Percentiles rank a stretch among this genome's conserved stretches.
Evolutionary conservation across 306 rosid genomes (phyloP).

Genomic region (Styphnolobium japonicum): DNA sequence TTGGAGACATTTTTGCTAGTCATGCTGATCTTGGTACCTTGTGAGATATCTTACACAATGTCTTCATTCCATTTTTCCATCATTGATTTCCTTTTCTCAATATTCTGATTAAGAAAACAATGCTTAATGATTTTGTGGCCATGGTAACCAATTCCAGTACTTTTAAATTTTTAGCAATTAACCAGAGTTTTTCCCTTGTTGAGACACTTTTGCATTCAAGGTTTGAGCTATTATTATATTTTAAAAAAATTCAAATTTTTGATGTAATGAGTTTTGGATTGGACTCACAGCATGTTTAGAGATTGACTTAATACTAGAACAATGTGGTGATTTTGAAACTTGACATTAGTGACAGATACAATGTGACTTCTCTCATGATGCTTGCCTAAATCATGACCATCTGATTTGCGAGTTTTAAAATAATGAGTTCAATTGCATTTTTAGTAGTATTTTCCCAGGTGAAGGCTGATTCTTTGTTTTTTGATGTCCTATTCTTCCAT

Average conservation of each 20-base stretch:
- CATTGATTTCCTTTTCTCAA: constrained; percentile 5
- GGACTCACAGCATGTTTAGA: not conserved
- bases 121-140: not conserved
- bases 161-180: not conserved
- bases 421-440: not conserved
- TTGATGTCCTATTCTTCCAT: not conserved
- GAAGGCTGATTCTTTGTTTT: not conserved
- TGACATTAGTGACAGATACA: too few species aligned
- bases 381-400: not conserved
- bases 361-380: not conserved
- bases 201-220: not conserved
- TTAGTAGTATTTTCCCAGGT: not conserved
- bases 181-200: not conserved
- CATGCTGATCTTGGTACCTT: constrained; percentile 57
- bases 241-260: not conserved
- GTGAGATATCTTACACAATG: constrained; percentile 52
- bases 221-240: not conserved
- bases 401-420: not conserved
- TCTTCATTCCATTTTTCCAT: not conserved
- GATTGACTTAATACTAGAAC: not conserved
- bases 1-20: constrained; percentile 65
- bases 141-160: not conserved
- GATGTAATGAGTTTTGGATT: not conserved
- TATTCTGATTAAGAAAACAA: not conserved
- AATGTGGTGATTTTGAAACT: too few species aligned